Evolutionary conservation across 2,329 filamentous ascomycete genomes (phyloP), one percentile per base, ranked within the genome.

Genomic region (Hymenoscyphus linearis): DNA sequence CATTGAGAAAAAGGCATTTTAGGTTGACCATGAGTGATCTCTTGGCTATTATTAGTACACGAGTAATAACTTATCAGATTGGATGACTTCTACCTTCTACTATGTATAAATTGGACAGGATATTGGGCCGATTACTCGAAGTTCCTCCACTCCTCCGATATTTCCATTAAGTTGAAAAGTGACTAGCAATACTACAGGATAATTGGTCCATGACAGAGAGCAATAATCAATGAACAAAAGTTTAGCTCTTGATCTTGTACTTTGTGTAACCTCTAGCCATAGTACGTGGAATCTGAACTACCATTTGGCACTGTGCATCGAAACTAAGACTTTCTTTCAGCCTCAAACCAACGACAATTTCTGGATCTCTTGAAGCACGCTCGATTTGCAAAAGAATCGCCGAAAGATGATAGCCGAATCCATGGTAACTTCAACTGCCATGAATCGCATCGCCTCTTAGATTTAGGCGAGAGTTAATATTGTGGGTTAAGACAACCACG

Each of bases 361-460:
- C 55, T 36, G 36, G 40, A 36, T 18, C 37, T 36, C 22, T n/a
- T 31, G 55, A 36, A 26, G 35, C 40, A 34, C 16, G 37, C 52
- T n/a, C 56, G 56, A 58, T 58, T 26, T 34, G 56, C 56, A 58
- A 58, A 40, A 50, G 52, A 58, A 58, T 47, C 26, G n/a, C 37
- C n/a, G 25, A 25, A 22, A 35, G 26, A 9, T 16, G 18, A 14
- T 10, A 18, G 16, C 37, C 27, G 55, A 26, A 47, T 22, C 55
- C n/a, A 26, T 35, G 35, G 55, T 27, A 26, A 25, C 37, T 31
- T 44, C 22, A 25, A 44, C 9, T 27, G 34, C 13, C 13, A 44
- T 44, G 16, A 44, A 22, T 16, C 6, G 22, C 22, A 44, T n/a
- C n/a, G n/a, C n/a, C n/a, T n/a, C n/a, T n/a, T n/a, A n/a, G n/a